Percentiles rank a stretch among this genome's conserved stretches.
Evolutionary conservation across 768 basidiomycete genomes (phyloP).

Genomic region (Leccinum boreale): DNA sequence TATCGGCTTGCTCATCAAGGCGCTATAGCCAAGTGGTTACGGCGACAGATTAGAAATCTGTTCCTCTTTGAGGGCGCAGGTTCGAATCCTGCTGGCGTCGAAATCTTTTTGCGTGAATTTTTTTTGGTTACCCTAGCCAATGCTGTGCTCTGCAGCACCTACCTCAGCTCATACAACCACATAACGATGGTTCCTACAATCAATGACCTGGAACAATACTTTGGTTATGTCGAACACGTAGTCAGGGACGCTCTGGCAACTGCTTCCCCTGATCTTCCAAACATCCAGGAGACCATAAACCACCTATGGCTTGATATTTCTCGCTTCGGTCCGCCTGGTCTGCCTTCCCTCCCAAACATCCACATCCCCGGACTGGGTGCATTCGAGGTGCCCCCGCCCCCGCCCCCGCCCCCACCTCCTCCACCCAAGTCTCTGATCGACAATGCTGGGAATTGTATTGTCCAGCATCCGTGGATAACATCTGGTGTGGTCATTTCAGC

Average conservation of each 20-base stretch:
- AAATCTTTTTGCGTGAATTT: not conserved
- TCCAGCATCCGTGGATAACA: slow-evolving; percentile 59
- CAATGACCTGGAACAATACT: slow-evolving; percentile 70
- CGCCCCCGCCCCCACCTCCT: slow-evolving; percentile 56
- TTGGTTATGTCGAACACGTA: slow-evolving; percentile 61
- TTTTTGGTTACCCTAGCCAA: not conserved
- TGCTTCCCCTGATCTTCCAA: slow-evolving; percentile 58
- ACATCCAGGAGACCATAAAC: slow-evolving; percentile 61
- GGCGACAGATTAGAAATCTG: slow-evolving; percentile 78
- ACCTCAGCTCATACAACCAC: not conserved
- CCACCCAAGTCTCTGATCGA: slow-evolving; percentile 46
- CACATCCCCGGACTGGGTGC: slow-evolving; percentile 63
- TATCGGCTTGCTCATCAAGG: slow-evolving; percentile 25
- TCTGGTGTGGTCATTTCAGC: slow-evolving; percentile 53
- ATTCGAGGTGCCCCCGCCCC: slow-evolving; percentile 72
- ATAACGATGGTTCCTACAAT: slow-evolving; percentile 38
- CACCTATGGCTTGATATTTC: slow-evolving; percentile 77
- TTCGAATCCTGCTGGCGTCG: slow-evolving; percentile 69
- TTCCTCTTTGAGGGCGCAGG: slow-evolving; percentile 69
- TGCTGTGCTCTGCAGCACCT: slow-evolving; percentile 14
- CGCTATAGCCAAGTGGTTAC: slow-evolving; percentile 81
- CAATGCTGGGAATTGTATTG: slow-evolving; percentile 49
- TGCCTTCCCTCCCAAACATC: slow-evolving; percentile 46
- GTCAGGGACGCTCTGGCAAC: slow-evolving; percentile 53
- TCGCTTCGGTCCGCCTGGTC: slow-evolving; percentile 66